Conservation (phyloP, 176 grass and related monocot genomes). For the Carex kokanica region DNA sequence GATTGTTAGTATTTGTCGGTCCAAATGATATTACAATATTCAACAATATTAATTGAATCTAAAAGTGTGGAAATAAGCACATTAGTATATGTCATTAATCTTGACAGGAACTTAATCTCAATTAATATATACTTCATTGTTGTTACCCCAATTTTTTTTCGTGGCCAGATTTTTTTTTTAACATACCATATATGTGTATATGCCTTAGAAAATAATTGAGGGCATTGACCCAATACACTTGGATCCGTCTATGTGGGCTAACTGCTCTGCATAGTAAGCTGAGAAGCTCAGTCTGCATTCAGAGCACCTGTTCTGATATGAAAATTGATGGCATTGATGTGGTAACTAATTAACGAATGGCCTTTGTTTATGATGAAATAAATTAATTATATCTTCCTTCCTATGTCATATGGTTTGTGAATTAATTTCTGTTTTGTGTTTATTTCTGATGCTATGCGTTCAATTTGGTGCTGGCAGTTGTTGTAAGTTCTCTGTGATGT, state of each 20-base stretch:
- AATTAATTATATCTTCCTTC: not conserved
- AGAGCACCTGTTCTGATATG: not conserved
- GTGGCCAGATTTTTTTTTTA: no score
- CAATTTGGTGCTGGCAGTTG: not conserved
- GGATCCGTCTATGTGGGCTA: not conserved
- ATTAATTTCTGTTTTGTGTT: not conserved
- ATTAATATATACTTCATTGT: no score
- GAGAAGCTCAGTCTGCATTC: not conserved
- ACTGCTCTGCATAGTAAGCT: not conserved
- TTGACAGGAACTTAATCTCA: no score
- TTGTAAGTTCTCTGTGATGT: not conserved
- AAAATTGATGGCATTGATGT: no score
- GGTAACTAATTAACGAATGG: not conserved
- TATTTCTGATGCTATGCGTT: not conserved
- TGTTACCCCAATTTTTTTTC: no score
- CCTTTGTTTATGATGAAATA: not conserved
- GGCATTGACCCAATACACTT: not conserved
- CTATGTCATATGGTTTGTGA: not conserved
- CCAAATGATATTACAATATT: no score
- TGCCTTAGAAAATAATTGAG: not conserved
- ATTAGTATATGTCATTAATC: no score
- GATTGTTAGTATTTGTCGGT: no score
- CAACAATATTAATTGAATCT: no score
- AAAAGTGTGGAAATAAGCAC: no score
- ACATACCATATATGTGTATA: not conserved